Conservation (phyloP, 2,329 filamentous ascomycete genomes). For the Colletotrichum limetticola region DNA sequence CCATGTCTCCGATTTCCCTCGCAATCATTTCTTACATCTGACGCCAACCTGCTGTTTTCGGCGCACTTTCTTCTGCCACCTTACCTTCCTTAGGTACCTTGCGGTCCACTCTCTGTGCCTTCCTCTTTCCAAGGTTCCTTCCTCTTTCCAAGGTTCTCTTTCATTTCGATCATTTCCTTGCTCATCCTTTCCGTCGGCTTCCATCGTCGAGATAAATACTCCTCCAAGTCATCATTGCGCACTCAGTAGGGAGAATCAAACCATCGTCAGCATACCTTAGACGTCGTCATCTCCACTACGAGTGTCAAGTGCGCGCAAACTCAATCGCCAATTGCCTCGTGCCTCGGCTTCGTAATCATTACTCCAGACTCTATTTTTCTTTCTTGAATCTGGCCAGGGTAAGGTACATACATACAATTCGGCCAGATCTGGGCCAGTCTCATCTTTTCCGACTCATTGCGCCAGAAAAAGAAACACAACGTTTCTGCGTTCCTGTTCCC, state of each 20-base stretch:
- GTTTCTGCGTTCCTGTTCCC: constrained; percentile 6
- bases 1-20: not conserved
- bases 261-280: not conserved
- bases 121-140: not conserved
- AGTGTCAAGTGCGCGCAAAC: not conserved
- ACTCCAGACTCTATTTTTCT: not conserved
- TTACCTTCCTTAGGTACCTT: too few relatives aligned
- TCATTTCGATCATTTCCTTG: not conserved
- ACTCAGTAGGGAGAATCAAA: not conserved
- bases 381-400: not conserved
- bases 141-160: not conserved
- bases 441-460: not conserved
- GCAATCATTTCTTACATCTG: constrained; percentile 11
- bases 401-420: not conserved
- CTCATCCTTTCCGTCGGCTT: not conserved
- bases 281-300: not conserved
- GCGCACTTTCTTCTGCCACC: not conserved
- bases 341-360: not conserved
- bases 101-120: not conserved
- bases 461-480: constrained; percentile 1
- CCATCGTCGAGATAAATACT: too few relatives aligned
- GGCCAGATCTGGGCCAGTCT: not conserved
- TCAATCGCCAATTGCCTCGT: not conserved
- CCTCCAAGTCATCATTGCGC: not conserved
- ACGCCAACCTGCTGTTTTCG: constrained; percentile 15